Evolutionary conservation across 2,329 filamentous ascomycete genomes (phyloP), one percentile per base, ranked within the genome.

Genomic region (Claviceps digitariae): DNA sequence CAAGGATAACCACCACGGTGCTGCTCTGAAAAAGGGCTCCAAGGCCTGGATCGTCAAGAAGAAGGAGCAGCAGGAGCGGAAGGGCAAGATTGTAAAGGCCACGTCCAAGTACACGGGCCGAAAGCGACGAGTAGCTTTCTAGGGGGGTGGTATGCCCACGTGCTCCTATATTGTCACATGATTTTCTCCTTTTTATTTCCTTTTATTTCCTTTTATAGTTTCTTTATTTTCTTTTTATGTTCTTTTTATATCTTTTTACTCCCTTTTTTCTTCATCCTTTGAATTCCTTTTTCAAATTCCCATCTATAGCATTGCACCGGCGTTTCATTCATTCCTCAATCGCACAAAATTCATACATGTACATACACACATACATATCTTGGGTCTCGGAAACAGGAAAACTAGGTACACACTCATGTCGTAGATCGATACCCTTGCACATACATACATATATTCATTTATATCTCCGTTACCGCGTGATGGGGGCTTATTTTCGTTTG

Each of bases 101-200:
- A 89, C 79, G 53, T 95, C 87, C 51, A 97, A 94, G 70, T 98
- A 95, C 67, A 97, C 91, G 0, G 93, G 91, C 31, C 77, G 93
- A 62, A 95, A 90, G 74, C 80, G 93, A 68, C 81, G 87, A 55
- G 74, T 84, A 52, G 82, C 82, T 34, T 95, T 95, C 67, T 95
- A 68, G 59, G n/a, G n/a, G n/a, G n/a, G n/a, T n/a, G n/a, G n/a
- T n/a, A n/a, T n/a, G n/a, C n/a, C n/a, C n/a, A n/a, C n/a, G n/a
- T n/a, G n/a, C n/a, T n/a, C n/a, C n/a, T n/a, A 36, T 46, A 8
- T 29, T 29, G n/a, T n/a, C n/a, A n/a, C n/a, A n/a, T 29, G 27
- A 29, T 29, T 4, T 29, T 29, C 31, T 49, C 2, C 48, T 52
- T 10, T n/a, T 54, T 31, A 31, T 15, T 34, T 12, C 41, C 13